These are phyloP conservation scores for Quercus dentata DNA, from an alignment of 306 rosid genomes.

Conservation along the genomic window DNA sequence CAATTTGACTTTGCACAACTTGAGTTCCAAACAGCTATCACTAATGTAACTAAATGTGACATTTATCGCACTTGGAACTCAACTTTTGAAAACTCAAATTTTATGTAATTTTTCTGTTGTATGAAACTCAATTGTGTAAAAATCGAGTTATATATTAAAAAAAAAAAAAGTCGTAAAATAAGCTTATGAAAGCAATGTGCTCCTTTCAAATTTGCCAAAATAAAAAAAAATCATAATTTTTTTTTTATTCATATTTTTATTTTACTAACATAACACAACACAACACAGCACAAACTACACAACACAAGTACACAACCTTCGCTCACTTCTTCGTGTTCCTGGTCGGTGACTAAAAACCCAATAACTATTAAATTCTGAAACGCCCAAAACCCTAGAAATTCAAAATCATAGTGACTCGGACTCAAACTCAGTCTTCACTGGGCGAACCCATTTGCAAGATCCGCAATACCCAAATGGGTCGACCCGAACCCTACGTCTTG, in stretches of 20 bases:
- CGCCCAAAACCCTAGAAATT: constrained; percentile 38
- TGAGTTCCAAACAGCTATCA: accelerated
- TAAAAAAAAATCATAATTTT: not conserved
- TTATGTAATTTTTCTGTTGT: no score
- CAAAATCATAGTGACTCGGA: not conserved
- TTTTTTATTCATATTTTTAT: not conserved
- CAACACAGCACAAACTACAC: no score
- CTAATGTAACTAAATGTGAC: no score
- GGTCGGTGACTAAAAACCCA: constrained; percentile 9
- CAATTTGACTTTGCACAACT: accelerated
- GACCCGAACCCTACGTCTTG: constrained; percentile 89
- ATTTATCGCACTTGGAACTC: no score
- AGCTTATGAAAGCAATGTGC: no score
- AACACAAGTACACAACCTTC: no score
- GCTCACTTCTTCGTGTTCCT: not conserved
- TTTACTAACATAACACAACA: not conserved
- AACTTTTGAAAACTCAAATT: no score
- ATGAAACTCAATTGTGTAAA: no score
- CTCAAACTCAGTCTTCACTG: constrained; percentile 20
- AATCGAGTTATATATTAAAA: no score
- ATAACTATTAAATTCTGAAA: not conserved
- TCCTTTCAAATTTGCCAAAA: no score
- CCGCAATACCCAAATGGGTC: constrained; percentile 52
- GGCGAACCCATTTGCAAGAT: constrained; percentile 15
- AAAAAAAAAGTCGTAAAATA: no score